Conservation (phyloP, 306 rosid species). For the Prunus fruticosa region DNA sequence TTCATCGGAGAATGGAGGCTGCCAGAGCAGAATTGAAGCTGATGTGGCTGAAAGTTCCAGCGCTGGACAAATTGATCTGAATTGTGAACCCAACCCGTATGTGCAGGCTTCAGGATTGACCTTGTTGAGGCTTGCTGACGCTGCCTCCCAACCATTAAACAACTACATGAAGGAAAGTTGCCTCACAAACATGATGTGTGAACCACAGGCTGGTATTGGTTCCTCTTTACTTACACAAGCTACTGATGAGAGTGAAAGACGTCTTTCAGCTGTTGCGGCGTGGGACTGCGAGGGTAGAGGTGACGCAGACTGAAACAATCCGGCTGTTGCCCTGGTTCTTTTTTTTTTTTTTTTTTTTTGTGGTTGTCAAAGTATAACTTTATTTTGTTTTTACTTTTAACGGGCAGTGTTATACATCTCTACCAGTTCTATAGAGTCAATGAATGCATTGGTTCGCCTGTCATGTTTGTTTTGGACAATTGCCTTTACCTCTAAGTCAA, state of each 20-base stretch:
- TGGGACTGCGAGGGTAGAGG: slow-evolving; percentile 48
- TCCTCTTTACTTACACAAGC: slow-evolving; percentile 36
- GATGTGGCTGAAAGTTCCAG: slow-evolving; percentile 46
- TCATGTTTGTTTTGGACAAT: neutral
- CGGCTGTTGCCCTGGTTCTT: neutral
- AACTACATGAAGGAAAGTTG: slow-evolving; percentile 38
- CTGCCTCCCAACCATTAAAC: slow-evolving; percentile 26
- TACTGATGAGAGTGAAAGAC: slow-evolving; percentile 40
- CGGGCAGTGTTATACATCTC: slow-evolving; percentile 11
- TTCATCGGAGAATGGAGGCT: slow-evolving; percentile 34
- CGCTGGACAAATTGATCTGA: slow-evolving; percentile 75
- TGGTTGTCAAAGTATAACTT: slow-evolving; percentile 8
- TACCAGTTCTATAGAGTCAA: neutral
- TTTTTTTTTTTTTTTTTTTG: neutral
- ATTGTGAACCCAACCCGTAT: slow-evolving; percentile 63
- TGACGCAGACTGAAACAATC: slow-evolving; percentile 40
- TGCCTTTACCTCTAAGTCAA: neutral
- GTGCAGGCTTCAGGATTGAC: slow-evolving; percentile 40
- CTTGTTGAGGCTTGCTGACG: slow-evolving; percentile 44
- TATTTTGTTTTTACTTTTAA: neutral
- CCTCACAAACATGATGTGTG: slow-evolving; percentile 29
- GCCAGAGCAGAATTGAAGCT: slow-evolving; percentile 29
- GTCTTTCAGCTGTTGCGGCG: slow-evolving; percentile 28
- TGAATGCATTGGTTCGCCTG: slow-evolving; percentile 21
- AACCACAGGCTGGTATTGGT: slow-evolving; percentile 32